Base-by-base conservation (phyloP, 306 rosid species). In the Cotoneaster glaucophyllus region DNA sequence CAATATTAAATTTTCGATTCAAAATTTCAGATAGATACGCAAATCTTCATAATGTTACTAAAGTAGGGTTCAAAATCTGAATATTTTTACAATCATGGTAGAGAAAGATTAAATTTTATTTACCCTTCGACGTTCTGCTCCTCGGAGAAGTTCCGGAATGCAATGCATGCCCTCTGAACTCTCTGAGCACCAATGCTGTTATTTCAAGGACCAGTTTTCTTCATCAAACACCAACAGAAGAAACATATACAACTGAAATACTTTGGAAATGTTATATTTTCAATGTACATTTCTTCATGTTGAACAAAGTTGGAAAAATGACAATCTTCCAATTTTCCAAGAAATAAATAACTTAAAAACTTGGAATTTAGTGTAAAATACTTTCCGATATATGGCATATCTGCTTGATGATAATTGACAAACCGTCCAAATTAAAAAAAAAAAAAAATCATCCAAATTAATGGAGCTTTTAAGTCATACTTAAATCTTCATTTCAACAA, bases 121-220 rank as follows among this genome's bases (percentile, higher is more conserved):
- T 75, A 93, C 98, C 96, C 89, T 85, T 91, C 93, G 73, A 81
- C 68, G 24, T 89, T 91, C 78, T 85, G 81, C 63, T 63, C 89
- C 65, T 89, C 90, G 43, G 91, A 88, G 74, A 21, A 71, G 76
- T 73, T 83, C 12, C 90, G 74, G 74, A 93, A 89, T 76, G 82
- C 77, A 82, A 85, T 78, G 88, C 98, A 91, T 57, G 69, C 87
- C 6, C 65, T 84, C 37, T 89, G 96, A 82, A 91, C 92, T 73
- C 92, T 84, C 78, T 88, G 89, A 73, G 97, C 97, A 0, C 98
- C 98, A 84, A 93, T 85, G 85, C 98, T 93, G 90, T 73, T 74
- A 71, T 50, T 28, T 63, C 83, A 82, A 25, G 28, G 74, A 32
- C 45, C 78, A 73, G 26, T 53, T 26, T 48, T 58, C 67, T 64